Evolutionary conservation across 306 rosid genomes (phyloP), one percentile per base, ranked within the genome.

Genomic region (Begonia masoniana): DNA sequence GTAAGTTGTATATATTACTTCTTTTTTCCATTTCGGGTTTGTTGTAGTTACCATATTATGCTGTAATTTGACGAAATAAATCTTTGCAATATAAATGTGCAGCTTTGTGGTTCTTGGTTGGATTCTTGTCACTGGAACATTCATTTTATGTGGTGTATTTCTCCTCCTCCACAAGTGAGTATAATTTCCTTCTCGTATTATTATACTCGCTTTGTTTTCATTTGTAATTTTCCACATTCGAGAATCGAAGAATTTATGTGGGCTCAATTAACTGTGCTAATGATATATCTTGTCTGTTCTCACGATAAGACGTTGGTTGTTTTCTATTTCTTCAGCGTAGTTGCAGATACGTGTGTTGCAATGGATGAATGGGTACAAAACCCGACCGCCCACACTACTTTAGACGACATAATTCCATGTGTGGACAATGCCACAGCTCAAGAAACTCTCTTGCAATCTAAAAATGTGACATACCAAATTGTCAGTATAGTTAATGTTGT

Each of bases 81-180:
- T 26, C 35, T 26, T 26, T 26, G 17, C 24, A 31, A 31, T 31
- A 31, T 31, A 31, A 26, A 31, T 7, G 12, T 81, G 79, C 96
- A 91, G 99, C 81, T 75, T 86, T 81, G 86, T 81, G 55, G 51
- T 81, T 55, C 49, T 85, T 39, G 96, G 99, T 66, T 91, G 99
- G 96, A 58, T 91, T 79, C 81, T 91, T 56, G 96, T 91, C 23
- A 59, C 99, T 0, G 82, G 70, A 26, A 79, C 99, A 46, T 81
- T 91, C 64, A 58, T 91, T 62, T 62, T 91, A 68, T 86, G 99
- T 41, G 94, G 92, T 45, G 41, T 68, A 54, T 91, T 81, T 74
- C 86, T 86, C 47, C 69, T 75, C 55, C 77, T 91, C 49, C 96
- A 86, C 47, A 91, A 83, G 96, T 91, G 81, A 75, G 92, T 31